Base-by-base conservation (phyloP, 1,139 yeast genomes). In the Pichia sp. region DNA sequence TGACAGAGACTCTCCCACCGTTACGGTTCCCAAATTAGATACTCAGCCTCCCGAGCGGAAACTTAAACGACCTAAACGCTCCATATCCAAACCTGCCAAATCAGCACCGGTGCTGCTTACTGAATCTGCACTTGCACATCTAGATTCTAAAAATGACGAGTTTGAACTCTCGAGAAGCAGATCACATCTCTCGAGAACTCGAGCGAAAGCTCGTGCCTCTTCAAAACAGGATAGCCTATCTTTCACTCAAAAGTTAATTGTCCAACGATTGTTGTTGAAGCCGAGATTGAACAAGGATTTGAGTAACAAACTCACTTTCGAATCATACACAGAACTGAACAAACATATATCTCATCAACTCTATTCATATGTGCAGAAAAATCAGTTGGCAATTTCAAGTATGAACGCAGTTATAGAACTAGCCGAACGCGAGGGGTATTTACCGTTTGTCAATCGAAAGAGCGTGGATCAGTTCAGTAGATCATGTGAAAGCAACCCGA, bases 181-280 rank as follows among this genome's bases (percentile, higher is more conserved):
- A 31, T 31, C 36, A 31, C 16, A 13, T n/a, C 16, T 12, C 6
- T 40, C 28, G 16, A 41, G 12, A 12, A 41, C 10, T n/a, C n/a
- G 43, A 16, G 8, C 21, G n/a, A 39, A 18, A 39, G 9, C 23
- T n/a, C 2, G 2, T 41, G 16, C 7, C 10, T 13, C 44, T 13
- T 41, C 21, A 25, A 23, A 9, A 13, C 44, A 25, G 3, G 7
- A 13, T 2, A 23, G 41, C 4, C 28, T 51, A 23, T 51, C 53
- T 36, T 62, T 57, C 40, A 53, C 55, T 10, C 64, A 65, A 40
- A 66, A 66, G 50, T 44, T 63, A 28, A 43, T 67, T 8, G 56
- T 67, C 19, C 70, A 67, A 51, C 55, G 64, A n/a, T 39, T 67
- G n/a, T 39, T 67, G 12, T 55, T 67, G 3, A 58, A 62, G 39